A percentile compares a stretch with the other conserved stretches of the same genome.
Conservation (phyloP, 495 filamentous ascomycete genomes). For the Sordaria brevicollis region DNA sequence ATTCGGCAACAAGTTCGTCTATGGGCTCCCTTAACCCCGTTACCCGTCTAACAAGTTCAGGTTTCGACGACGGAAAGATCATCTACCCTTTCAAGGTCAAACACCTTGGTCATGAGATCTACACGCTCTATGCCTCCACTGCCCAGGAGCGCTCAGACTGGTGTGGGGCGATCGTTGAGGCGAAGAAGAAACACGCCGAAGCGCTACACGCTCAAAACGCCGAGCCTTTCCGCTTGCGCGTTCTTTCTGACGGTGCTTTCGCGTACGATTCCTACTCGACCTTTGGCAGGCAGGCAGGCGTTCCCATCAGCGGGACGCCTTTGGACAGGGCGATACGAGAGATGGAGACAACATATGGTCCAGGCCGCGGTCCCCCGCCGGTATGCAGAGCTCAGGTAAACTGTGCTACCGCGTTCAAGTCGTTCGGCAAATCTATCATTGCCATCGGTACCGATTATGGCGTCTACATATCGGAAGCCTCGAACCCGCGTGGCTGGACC, state of each 20-base stretch:
- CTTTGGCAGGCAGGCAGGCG: constrained; percentile 32
- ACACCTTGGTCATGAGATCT: constrained; percentile 85
- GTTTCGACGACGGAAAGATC: constrained; percentile 57
- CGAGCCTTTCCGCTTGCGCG: constrained; percentile 85
- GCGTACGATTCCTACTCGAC: constrained; percentile 57
- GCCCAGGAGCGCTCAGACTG: constrained; percentile 70
- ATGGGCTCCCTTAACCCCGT: constrained; percentile 31
- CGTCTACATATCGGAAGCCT: constrained; percentile 75
- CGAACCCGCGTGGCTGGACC: constrained; percentile 81
- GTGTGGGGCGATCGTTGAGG: constrained; percentile 87
- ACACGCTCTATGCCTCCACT: constrained; percentile 75
- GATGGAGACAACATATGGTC: constrained; percentile 64
- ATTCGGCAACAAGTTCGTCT: constrained; percentile 50
- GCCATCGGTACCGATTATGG: constrained; percentile 94
- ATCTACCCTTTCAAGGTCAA: constrained; percentile 94
- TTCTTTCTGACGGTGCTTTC: constrained; percentile 89
- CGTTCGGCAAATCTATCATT: constrained; percentile 74
- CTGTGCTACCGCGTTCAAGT: constrained; percentile 83
- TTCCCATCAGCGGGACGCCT: constrained; percentile 73
- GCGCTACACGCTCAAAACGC: constrained; percentile 86
- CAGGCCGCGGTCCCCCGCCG: constrained; percentile 56
- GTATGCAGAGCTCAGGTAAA: constrained; percentile 79
- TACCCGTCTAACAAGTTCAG: constrained; percentile 34
- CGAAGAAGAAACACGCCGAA: constrained; percentile 85
- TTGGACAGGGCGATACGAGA: constrained; percentile 84